Conservation (phyloP, 495 filamentous ascomycete genomes). For the Penicillium psychrofluorescens region DNA sequence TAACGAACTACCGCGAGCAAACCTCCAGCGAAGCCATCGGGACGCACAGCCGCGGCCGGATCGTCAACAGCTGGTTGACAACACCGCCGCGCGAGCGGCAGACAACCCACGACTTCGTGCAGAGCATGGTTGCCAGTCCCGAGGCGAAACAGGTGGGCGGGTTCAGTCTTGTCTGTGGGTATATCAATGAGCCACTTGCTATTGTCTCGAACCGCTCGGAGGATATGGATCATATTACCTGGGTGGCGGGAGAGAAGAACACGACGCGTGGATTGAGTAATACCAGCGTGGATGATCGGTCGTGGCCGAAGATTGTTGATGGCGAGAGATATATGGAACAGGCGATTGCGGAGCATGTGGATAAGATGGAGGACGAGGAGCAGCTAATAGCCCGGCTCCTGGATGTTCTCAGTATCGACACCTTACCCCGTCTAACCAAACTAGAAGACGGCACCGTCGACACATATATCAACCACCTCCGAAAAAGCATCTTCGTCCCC, state of each 20-base stretch:
- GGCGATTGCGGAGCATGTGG: conserved; percentile 40
- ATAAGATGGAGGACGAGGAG: conserved; percentile 47
- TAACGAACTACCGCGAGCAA: conserved; percentile 89
- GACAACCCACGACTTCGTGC: conserved; percentile 57
- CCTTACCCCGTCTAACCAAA: conserved; percentile 51
- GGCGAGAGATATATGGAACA: conserved; percentile 43
- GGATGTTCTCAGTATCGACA: conserved; percentile 61
- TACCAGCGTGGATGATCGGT: conserved; percentile 61
- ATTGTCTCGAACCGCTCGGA: conserved; percentile 85
- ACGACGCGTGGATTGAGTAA: conserved; percentile 81
- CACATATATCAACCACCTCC: conserved; percentile 60
- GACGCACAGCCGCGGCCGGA: conserved; percentile 65
- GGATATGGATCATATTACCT: conserved; percentile 45
- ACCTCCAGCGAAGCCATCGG: conserved; percentile 44
- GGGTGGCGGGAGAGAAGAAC: conserved; percentile 58
- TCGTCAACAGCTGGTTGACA: conserved; percentile 84
- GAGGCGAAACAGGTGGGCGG: conserved; percentile 65
- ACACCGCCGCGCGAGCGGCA: conserved; percentile 17
- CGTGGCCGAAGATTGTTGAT: conserved; percentile 77
- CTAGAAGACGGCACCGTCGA: conserved; percentile 50
- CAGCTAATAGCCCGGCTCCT: conserved; percentile 66
- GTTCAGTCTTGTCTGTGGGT: conserved; percentile 86
- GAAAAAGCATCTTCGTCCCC: conserved; percentile 81
- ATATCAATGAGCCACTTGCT: conserved; percentile 67
- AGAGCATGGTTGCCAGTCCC: conserved; percentile 48